Percentiles rank a stretch among this genome's conserved stretches.
These are phyloP conservation scores for Tetracladium setigerum DNA, from an alignment of 495 filamentous ascomycete species.

Conservation along the genomic window DNA sequence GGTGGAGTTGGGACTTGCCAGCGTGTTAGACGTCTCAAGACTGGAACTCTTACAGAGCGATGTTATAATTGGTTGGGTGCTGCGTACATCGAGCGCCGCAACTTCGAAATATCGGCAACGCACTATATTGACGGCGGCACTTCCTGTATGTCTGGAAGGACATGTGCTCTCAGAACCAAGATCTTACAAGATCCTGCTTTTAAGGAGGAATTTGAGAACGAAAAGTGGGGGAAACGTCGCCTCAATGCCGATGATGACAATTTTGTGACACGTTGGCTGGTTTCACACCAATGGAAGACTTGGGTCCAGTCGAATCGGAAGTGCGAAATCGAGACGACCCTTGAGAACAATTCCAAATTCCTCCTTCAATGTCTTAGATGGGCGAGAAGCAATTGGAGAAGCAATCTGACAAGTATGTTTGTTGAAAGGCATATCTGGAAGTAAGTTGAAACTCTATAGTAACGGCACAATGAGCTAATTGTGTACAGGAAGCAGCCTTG, in stretches of 20 bases:
- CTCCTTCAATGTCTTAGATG: constrained; percentile 53
- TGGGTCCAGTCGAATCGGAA: constrained; percentile 53
- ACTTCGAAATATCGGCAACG: constrained; percentile 80
- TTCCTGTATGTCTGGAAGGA: constrained; percentile 78
- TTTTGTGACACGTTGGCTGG: constrained; percentile 70
- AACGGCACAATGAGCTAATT: not conserved
- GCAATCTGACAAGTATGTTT: constrained; percentile 49
- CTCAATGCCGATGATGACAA: constrained; percentile 77
- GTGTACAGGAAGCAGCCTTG: constrained; percentile 44
- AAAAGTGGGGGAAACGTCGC: constrained; percentile 59
- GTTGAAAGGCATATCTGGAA: constrained; percentile 40
- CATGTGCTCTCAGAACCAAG: constrained; percentile 37
- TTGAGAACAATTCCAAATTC: constrained; percentile 49
- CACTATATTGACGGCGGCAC: constrained; percentile 76
- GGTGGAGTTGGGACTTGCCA: constrained; percentile 79
- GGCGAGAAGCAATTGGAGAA: constrained; percentile 60
- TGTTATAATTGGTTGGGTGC: constrained; percentile 73
- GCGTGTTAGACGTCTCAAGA: constrained; percentile 55
- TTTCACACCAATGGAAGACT: constrained; percentile 47
- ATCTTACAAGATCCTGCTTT: constrained; percentile 71
- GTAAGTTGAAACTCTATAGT: constrained; percentile 27
- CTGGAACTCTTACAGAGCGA: constrained; percentile 47
- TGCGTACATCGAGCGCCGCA: constrained; percentile 70
- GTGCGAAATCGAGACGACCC: constrained; percentile 49
- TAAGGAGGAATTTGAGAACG: constrained; percentile 58